Evolutionary conservation across 192 early-diverging fungal species (phyloP), one percentile per base, ranked within the genome.

Genomic region (Coemansia sp.): DNA sequence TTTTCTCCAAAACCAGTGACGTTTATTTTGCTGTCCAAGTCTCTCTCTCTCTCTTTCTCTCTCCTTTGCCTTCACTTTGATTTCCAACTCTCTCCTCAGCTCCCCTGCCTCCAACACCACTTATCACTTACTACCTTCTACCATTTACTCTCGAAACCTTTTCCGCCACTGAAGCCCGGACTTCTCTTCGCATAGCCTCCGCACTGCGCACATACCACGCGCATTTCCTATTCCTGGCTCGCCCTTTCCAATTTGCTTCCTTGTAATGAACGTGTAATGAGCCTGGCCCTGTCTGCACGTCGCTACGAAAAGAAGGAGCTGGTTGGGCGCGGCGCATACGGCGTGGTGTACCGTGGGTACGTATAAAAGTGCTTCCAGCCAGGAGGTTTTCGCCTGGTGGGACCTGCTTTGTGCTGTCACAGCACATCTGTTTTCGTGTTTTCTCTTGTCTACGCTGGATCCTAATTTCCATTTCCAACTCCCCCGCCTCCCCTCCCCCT

Each of bases 261-360:
- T 63, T 65, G 65, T 73, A 71, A 79, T 74, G 77, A 38, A 40
- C 48, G 59, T 62, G 69, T 68, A 69, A 80, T 80, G 77, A 71
- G 54, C 58, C 64, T 58, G 69, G 45, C 72, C 72, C 63, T 80
- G 66, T 66, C 72, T 62, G 77, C 77, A 68, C 64, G 69, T 62
- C 77, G 71, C 63, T 80, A 75, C 41, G 72, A 80, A 54, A 80
- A 80, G 63, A 66, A 80, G 63, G 77, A 80, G 65, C 74, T 81
- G 64, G 70, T 76, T 23, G 79, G 79, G 13, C 73, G 79, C 46
- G 79, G 79, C 22, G 79, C 79, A 20, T 81, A 81, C 49, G 79
- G 79, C 63, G 79, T 81, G 11, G 79, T 81, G 3, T 81, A 81
- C 55, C 66, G 79, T 19, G 79, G 74, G 73, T 74, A 74, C 64